phyloP scores from a whole-genome alignment of 805 yeast genomes.

The Wickerhamomyces xylosicus region DNA sequence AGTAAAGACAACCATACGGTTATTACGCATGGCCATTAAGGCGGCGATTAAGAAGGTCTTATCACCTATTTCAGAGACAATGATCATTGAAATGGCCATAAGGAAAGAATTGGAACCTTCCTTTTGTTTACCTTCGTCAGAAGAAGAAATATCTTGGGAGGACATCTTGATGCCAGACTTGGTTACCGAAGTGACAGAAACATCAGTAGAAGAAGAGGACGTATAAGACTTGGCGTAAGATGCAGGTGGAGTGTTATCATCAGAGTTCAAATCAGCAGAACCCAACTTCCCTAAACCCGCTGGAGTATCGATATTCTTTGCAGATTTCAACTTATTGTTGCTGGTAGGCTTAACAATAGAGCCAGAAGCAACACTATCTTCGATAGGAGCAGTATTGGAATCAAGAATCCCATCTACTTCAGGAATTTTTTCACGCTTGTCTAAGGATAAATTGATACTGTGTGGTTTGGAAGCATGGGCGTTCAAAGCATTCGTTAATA shows the following conservation, averaged over 20 bases:
- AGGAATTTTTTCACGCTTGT: background rate
- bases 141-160: background rate
- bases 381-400: conserved; percentile 16
- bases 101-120: conserved; percentile 35
- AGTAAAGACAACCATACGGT: conserved; percentile 74
- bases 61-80: conserved; percentile 95
- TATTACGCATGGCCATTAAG: conserved; percentile 93
- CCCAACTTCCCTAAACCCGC: background rate
- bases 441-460: background rate
- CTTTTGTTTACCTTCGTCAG: background rate
- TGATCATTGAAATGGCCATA: conserved; percentile 83
- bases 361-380: conserved; percentile 4
- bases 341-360: no score
- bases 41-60: conserved; percentile 96
- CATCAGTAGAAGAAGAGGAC: background rate
- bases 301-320: background rate
- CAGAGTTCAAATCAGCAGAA: background rate
- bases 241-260: background rate
- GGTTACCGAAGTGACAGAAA: background rate
- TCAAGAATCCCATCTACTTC: conserved; percentile 3
- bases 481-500: background rate
- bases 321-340: background rate
- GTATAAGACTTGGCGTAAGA: background rate
- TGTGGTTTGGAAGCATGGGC: background rate
- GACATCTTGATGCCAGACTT: background rate